Conservation (phyloP, 2,329 filamentous ascomycete genomes). For the Blumeriella jaapii region DNA sequence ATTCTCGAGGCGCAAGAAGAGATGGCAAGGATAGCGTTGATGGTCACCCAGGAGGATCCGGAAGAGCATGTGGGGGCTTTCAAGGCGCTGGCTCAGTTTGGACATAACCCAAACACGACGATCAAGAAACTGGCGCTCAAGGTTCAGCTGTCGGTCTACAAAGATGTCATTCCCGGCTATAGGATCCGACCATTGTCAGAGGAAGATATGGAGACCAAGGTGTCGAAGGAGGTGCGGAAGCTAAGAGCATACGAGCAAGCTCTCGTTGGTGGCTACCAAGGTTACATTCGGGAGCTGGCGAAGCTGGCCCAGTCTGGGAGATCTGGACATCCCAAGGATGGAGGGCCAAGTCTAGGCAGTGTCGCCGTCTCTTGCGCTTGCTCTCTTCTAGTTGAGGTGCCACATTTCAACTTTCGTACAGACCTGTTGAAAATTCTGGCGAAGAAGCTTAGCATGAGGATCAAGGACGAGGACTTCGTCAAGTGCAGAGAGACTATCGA, state of each 20-base stretch:
- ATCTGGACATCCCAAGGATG: slow-evolving; percentile 29
- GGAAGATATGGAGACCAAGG: slow-evolving; percentile 61
- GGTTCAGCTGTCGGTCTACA: slow-evolving; percentile 83
- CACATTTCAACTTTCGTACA: slow-evolving; percentile 92
- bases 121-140: slow-evolving; percentile 80
- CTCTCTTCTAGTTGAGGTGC: slow-evolving; percentile 66
- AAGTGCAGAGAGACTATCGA: slow-evolving; percentile 72
- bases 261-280: slow-evolving; percentile 73
- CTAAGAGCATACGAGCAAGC: slow-evolving; percentile 79
- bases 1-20: slow-evolving; percentile 86
- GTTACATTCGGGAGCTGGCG: slow-evolving; percentile 67
- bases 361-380: slow-evolving; percentile 82
- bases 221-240: slow-evolving; percentile 84
- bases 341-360: slow-evolving; percentile 45
- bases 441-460: slow-evolving; percentile 64
- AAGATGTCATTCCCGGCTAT: slow-evolving; percentile 93
- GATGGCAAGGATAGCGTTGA: slow-evolving; percentile 66
- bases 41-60: slow-evolving; percentile 73
- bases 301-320: slow-evolving; percentile 49
- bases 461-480: slow-evolving; percentile 60
- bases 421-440: slow-evolving; percentile 83
- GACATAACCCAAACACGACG: slow-evolving; percentile 54
- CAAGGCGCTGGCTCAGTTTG: slow-evolving; percentile 65
- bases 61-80: slow-evolving; percentile 79
- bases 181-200: slow-evolving; percentile 75